Percentiles rank a stretch among this genome's conserved stretches.
phyloP scores from a whole-genome alignment of 1,284 basidiomycete species.

The Somion occarium region DNA sequence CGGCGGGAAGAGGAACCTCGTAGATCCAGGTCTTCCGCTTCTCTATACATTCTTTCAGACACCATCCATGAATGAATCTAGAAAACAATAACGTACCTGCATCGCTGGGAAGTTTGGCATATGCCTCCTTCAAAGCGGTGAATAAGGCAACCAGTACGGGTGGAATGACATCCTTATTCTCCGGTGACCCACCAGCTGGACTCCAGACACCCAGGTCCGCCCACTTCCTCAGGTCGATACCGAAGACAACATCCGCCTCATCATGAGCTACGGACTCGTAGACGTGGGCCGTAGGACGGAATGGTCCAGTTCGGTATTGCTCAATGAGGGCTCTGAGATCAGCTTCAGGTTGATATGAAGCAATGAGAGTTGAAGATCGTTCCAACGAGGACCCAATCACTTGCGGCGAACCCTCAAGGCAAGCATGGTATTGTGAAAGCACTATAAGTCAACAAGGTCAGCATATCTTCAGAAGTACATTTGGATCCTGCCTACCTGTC shows the following conservation, averaged over 20 bases:
- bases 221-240: conserved; percentile 86
- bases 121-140: conserved; percentile 59
- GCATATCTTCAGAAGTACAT: conserved; percentile 3
- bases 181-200: conserved; percentile 28
- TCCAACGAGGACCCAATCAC: conserved; percentile 61
- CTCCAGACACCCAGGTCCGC: conserved; percentile 63
- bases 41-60: conserved; percentile 55
- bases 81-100: conserved; percentile 42
- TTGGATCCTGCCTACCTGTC: conserved; percentile 45
- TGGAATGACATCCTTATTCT: conserved; percentile 61
- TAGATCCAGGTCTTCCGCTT: conserved; percentile 93
- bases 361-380: conserved; percentile 68
- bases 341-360: conserved; percentile 81
- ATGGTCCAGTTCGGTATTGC: conserved; percentile 85
- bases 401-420: conserved; percentile 65
- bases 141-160: conserved; percentile 73
- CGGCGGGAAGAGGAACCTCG: conserved; percentile 76
- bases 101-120: conserved; percentile 60
- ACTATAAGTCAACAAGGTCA: conserved; percentile 36
- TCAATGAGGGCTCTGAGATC: conserved; percentile 83
- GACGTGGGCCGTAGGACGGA: conserved; percentile 77
- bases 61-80: no score
- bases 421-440: conserved; percentile 79
- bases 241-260: conserved; percentile 81
- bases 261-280: conserved; percentile 82